Conservation (phyloP, 352 stramenopile species). For the Halophytophthora batemanensis region DNA sequence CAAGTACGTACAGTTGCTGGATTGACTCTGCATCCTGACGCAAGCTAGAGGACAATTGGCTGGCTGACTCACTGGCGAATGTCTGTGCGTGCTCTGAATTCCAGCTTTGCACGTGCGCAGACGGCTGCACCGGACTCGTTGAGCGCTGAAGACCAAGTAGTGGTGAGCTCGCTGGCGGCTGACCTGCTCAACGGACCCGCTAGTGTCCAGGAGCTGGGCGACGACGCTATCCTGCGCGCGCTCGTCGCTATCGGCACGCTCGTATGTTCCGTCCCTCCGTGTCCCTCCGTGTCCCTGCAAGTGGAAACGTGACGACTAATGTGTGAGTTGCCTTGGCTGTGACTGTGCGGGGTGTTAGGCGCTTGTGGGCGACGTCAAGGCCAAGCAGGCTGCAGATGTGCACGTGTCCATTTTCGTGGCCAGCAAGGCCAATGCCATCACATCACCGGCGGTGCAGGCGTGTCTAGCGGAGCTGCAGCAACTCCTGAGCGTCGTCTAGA, state of each 20-base stretch:
- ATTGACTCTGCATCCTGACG: no score
- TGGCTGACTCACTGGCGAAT: no score
- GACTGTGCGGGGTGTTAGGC: constrained; percentile 22
- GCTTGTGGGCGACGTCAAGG: constrained; percentile 29
- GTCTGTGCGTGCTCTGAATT: constrained; percentile 3
- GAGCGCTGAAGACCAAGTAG: constrained; percentile 44
- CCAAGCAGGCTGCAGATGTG: constrained; percentile 46
- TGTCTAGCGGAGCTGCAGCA: constrained; percentile 57
- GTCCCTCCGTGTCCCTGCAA: neutral
- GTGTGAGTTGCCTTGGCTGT: neutral
- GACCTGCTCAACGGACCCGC: constrained; percentile 49
- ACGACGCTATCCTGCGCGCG: constrained; percentile 70
- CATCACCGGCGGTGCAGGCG: constrained; percentile 41
- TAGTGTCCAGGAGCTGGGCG: constrained; percentile 60
- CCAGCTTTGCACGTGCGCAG: constrained; percentile 43
- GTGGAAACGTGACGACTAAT: no score
- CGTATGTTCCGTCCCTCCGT: constrained; percentile 31
- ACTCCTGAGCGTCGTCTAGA: constrained; percentile 14
- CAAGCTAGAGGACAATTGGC: no score
- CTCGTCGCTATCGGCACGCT: constrained; percentile 67
- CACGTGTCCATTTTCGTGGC: constrained; percentile 55
- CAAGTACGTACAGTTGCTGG: constrained; percentile 42
- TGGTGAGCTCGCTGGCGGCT: constrained; percentile 46
- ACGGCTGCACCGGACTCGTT: constrained; percentile 30
- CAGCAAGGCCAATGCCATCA: constrained; percentile 40